A percentile compares a stretch with the other conserved stretches of the same genome.
Conservation (phyloP, 1,139 yeast species). For the Geotrichum carabidarum region DNA sequence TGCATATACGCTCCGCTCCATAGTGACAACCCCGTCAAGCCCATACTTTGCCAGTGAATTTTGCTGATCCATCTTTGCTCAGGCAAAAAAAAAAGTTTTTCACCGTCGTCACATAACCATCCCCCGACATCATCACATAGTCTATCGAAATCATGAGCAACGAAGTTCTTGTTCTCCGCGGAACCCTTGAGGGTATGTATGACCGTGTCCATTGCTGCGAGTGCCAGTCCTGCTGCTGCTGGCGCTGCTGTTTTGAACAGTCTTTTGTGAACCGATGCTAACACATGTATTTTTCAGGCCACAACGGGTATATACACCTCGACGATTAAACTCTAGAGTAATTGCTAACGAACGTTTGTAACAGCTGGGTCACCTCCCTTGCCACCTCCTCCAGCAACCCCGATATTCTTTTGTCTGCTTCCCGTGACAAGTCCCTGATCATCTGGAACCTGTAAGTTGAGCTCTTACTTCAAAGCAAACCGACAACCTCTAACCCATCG, state of each 20-base stretch:
- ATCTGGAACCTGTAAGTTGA: constrained; percentile 76
- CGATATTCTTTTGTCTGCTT: constrained; percentile 95
- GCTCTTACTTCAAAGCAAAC: not conserved
- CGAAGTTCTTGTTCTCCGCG: constrained; percentile 98
- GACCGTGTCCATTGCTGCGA: not conserved
- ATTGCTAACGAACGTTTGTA: constrained; percentile 28
- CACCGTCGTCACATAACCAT: constrained; percentile 3
- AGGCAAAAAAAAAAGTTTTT: not conserved
- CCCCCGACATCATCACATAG: not conserved
- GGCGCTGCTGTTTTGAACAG: too few relatives aligned
- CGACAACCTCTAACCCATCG: not conserved
- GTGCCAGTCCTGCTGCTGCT: too few relatives aligned
- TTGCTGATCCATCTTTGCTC: too few relatives aligned
- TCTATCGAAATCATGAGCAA: constrained; percentile 29
- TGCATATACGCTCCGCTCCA: not conserved
- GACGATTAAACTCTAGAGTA: not conserved
- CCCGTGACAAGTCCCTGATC: constrained; percentile 98
- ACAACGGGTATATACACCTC: constrained; percentile 15
- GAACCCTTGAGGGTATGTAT: constrained; percentile 76
- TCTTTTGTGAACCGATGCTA: not conserved
- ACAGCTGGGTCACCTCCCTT: constrained; percentile 90
- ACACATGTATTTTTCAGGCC: constrained; percentile 6
- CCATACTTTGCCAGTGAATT: not conserved
- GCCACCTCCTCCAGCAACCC: constrained; percentile 99
- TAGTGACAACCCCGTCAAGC: too few relatives aligned